A percentile compares a stretch with the other conserved stretches of the same genome.
Conservation (phyloP, 441 rosid genomes). For the Biscutella laevigata region DNA sequence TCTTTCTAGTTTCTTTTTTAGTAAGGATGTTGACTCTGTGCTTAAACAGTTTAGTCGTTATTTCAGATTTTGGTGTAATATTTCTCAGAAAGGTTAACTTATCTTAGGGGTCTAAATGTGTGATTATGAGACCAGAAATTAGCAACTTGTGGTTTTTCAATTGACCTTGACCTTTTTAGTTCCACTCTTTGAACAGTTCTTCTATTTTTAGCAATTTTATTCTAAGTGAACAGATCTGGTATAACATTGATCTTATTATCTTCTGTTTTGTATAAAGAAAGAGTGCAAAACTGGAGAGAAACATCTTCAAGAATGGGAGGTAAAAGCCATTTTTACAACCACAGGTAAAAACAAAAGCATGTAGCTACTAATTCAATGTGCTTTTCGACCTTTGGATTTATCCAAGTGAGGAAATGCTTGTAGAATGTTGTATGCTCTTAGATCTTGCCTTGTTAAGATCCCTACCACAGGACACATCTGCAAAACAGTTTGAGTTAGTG, state of each 20-base stretch:
- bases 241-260: too few species aligned
- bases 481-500: slow-evolving; percentile 2
- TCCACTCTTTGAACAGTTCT: too few species aligned
- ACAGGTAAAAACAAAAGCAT: background rate
- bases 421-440: slow-evolving; percentile 63
- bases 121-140: background rate
- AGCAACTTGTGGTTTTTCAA: too few species aligned
- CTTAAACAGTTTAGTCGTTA: slow-evolving; percentile 60
- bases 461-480: slow-evolving; percentile 69
- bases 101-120: background rate
- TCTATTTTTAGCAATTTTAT: too few species aligned
- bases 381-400: slow-evolving; percentile 31
- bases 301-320: too few species aligned
- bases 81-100: background rate
- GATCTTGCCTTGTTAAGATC: slow-evolving; percentile 78
- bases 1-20: too few species aligned
- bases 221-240: too few species aligned
- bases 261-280: too few species aligned
- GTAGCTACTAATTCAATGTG: background rate
- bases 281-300: too few species aligned
- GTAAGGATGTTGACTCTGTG: slow-evolving; percentile 72
- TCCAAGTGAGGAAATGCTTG: slow-evolving; percentile 65
- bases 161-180: too few species aligned
- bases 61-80: background rate
- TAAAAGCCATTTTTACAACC: too few species aligned